These are phyloP conservation scores for Incumbomyces lentus DNA, from an alignment of 2,329 filamentous ascomycete species.

Conservation along the genomic window DNA sequence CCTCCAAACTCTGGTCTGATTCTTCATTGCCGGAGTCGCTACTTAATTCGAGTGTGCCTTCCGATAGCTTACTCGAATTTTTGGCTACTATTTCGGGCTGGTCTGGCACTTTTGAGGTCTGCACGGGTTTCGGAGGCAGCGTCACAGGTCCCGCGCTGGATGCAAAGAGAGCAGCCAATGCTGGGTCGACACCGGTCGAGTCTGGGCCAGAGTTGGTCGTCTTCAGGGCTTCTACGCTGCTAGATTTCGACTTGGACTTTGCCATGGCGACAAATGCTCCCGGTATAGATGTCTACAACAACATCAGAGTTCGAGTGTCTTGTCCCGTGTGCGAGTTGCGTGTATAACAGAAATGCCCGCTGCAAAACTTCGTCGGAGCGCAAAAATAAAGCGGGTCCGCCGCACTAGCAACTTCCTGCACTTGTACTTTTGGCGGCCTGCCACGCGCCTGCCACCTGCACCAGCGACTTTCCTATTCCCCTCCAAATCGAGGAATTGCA, in stretches of 20 bases:
- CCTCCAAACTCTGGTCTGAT: conserved; percentile 10
- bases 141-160: conserved; percentile 42
- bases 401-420: not conserved
- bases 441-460: no score
- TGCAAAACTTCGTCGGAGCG: conserved; percentile 1
- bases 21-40: not conserved
- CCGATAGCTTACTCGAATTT: no score
- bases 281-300: no score
- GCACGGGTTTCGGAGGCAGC: conserved; percentile 24
- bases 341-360: not conserved
- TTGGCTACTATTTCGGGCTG: no score
- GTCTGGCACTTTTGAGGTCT: conserved; percentile 23
- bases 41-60: conserved; percentile 17
- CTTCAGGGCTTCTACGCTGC: not conserved
- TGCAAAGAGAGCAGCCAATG: conserved; percentile 59
- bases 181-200: conserved; percentile 51
- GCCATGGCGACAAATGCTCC: not conserved
- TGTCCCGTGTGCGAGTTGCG: no score
- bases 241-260: not conserved
- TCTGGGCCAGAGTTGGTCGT: conserved; percentile 6
- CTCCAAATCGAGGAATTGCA: no score
- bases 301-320: no score
- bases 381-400: conserved; percentile 5
- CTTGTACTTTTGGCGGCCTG: no score
- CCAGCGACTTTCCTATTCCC: no score